Conservation (phyloP, 495 filamentous ascomycete genomes). For the Rhypophila decipiens region DNA sequence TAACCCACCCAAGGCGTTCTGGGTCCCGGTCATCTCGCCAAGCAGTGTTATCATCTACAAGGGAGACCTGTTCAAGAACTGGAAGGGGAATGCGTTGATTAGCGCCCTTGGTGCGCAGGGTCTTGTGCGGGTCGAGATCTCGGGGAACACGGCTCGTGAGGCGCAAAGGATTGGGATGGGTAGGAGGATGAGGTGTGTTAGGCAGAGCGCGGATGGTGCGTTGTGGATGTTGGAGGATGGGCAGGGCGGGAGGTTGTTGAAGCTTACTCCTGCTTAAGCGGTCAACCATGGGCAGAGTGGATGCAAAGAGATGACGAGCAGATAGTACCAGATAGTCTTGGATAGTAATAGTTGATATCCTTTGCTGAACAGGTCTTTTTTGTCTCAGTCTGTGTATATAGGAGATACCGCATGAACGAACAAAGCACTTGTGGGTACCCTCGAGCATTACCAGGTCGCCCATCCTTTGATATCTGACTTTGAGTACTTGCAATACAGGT, state of each 20-base stretch:
- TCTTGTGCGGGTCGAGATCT: constrained; percentile 26
- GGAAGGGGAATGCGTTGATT: constrained; percentile 33
- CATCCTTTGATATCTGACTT: too few species aligned
- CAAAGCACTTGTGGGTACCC: too few species aligned
- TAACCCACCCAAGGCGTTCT: constrained; percentile 28
- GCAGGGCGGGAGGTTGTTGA: constrained; percentile 22
- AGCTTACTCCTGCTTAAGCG: constrained; percentile 31
- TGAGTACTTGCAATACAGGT: too few species aligned
- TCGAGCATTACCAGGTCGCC: too few species aligned
- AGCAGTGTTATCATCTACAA: constrained; percentile 32
- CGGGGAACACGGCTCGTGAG: constrained; percentile 28
- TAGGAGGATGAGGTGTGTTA: constrained; percentile 26
- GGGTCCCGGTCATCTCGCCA: constrained; percentile 32
- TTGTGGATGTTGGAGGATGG: constrained; percentile 33
- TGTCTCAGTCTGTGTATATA: too few species aligned
- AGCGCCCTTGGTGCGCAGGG: constrained; percentile 22
- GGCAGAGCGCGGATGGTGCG: constrained; percentile 26
- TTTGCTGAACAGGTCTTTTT: too few species aligned
- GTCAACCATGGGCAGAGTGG: too few species aligned
- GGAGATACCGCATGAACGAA: too few species aligned
- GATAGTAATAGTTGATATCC: too few species aligned
- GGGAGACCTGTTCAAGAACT: constrained; percentile 27
- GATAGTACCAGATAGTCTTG: too few species aligned
- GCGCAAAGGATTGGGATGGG: constrained; percentile 27
- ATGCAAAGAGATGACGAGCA: too few species aligned